Evolutionary conservation across 1,284 basidiomycete genomes (phyloP), one percentile per base, ranked within the genome.

Genomic region (Trametes pubescens): DNA sequence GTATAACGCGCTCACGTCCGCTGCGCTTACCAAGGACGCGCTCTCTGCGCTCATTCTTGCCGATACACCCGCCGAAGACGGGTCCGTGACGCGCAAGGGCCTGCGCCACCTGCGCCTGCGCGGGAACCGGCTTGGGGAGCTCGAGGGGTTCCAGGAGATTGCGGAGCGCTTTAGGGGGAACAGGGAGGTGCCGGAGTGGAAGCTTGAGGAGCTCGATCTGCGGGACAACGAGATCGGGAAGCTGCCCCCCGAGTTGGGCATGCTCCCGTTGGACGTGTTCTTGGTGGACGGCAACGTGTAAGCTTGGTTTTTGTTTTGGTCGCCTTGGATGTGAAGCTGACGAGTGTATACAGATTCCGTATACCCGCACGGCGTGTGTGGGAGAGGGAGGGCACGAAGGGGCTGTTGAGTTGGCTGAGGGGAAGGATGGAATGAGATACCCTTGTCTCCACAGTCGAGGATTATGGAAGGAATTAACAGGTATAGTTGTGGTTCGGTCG

Each of bases 371-470:
- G 91, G 67, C 82, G 88, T 34, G 86, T 94, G 13, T 94, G 92
- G 92, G 92, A 93, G 73, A 80, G 91, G 53, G 91, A 93, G 73
- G 92, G 91, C 2, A 93, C 91, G n/a, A 92, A 91, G 69, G 91
- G 91, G 3, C 70, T 93, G 60, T 71, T 93, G 77, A 86, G 83
- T 61, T 93, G 91, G 90, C 73, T 93, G 68, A 82, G 89, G 58
- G 89, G 88, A 29, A 80, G 91, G 62, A 83, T 92, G 53, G 89
- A 91, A 67, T 91, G 64, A 72, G 48, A 21, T 38, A 34, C 37
- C 22, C 43, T 57, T 14, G 32, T 35, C 37, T 38, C 4, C 51
- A 14, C 35, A 35, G 7, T 10, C 26, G 22, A 32, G 26, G 24
- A 32, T 16, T 21, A 49, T 29, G 48, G 13, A 32, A 3, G 26